Evolutionary conservation across 768 basidiomycete genomes (phyloP).

Genomic region (Chiua virens): DNA sequence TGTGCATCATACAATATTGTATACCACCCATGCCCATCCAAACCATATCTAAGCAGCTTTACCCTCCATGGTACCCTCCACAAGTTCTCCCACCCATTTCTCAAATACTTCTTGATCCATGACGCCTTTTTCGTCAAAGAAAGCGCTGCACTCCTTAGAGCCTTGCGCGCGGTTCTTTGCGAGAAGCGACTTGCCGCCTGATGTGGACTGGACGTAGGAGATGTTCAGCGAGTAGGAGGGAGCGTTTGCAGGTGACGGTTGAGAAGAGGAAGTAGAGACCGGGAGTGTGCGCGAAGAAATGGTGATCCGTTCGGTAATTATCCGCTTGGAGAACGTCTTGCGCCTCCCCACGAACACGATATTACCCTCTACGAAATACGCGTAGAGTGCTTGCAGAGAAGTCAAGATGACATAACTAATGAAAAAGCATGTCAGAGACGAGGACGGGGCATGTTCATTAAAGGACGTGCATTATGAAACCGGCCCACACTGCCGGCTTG

Average conservation of each 20-base stretch:
- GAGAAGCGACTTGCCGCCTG: slow-evolving; percentile 83
- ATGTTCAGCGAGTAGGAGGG: slow-evolving; percentile 69
- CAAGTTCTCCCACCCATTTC: slow-evolving; percentile 73
- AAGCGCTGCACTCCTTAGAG: slow-evolving; percentile 59
- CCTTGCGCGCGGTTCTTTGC: slow-evolving; percentile 63
- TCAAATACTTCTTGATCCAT: slow-evolving; percentile 79
- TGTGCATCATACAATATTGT: slow-evolving; percentile 31
- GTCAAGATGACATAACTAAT: slow-evolving; percentile 76
- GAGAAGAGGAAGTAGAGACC: slow-evolving; percentile 18
- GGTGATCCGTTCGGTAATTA: slow-evolving; percentile 87
- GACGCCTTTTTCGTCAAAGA: slow-evolving; percentile 80
- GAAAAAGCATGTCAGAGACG: slow-evolving; percentile 4
- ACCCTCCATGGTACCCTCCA: slow-evolving; percentile 72
- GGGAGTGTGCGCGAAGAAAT: slow-evolving; percentile 70
- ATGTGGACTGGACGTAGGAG: slow-evolving; percentile 75
- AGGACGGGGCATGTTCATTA: neutral
- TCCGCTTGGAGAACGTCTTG: slow-evolving; percentile 89
- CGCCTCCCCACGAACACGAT: slow-evolving; percentile 88
- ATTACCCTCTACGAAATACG: slow-evolving; percentile 83
- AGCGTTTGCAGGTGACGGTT: slow-evolving; percentile 40
- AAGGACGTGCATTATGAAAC: slow-evolving; percentile 69
- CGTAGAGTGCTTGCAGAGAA: slow-evolving; percentile 70
- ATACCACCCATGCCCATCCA: slow-evolving; percentile 10
- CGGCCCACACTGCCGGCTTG: slow-evolving; percentile 77
- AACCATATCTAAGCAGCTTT: slow-evolving; percentile 42